Evolutionary conservation across 495 filamentous ascomycete genomes (phyloP), one percentile per base, ranked within the genome.

Genomic region (Neurospora sp.): DNA sequence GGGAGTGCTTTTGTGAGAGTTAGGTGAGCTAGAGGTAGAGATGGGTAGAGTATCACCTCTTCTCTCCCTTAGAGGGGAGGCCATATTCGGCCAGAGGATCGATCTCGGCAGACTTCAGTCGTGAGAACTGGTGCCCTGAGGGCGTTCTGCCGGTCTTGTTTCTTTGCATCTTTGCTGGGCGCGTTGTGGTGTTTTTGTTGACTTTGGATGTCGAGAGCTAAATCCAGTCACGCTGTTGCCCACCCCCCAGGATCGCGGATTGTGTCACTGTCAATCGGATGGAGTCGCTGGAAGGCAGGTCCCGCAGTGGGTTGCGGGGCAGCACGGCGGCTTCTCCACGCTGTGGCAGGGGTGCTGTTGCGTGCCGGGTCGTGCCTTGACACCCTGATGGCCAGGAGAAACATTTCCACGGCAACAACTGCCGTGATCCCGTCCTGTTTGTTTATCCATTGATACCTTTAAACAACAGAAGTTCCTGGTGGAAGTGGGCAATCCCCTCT

Each of bases 31-130:
- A 35, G 54, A 35, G 7, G 3, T 12, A 16, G 39, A 5, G 18
- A n/a, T n/a, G n/a, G n/a, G n/a, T 5, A 7, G 46, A 27, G 12
- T 41, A 73, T 59, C 69, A 79, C 79, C 80, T 77, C 72, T 78
- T 92, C 79, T 98, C 94, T 12, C 94, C 94, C 78, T 97, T 97
- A 0, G 94, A 97, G 20, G 92, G 92, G 75, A 96, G 86, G 3
- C 94, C 94, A 73, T 94, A 91, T 46, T 84, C 84, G 73, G 93
- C 91, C 39, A 97, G 84, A 16, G 92, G 88, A 79, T 97, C 94
- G 40, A 85, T 75, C 31, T 89, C 85, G 69, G 89, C 86, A 5
- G 91, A 88, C 80, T 91, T 93, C 71, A 97, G 82, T 71, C 94
- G 90, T 75, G 88, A 90, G 85, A 89, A 90, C 79, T 85, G 82